phyloP scores from a whole-genome alignment of 345 rosid genomes.

The Gossypium raimondii region DNA sequence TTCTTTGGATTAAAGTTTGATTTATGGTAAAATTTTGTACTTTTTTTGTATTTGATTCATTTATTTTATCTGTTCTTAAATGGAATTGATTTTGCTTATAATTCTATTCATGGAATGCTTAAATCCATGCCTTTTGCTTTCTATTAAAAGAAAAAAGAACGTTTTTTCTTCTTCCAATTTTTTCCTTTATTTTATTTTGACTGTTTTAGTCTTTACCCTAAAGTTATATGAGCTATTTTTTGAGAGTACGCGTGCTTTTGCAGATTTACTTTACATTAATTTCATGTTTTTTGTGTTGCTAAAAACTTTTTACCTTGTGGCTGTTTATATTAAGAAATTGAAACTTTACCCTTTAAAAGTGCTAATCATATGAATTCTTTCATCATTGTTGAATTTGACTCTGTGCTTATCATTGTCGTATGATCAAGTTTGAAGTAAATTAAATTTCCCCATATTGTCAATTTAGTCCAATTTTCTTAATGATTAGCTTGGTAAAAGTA shows the following conservation, averaged over 20 bases:
- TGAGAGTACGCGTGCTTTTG: too few species aligned
- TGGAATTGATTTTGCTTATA: background rate
- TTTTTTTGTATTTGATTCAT: conserved; percentile 2
- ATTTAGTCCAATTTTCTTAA: background rate
- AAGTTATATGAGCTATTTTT: background rate
- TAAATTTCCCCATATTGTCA: background rate
- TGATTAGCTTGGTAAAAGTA: background rate
- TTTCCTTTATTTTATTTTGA: background rate
- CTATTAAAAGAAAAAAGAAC: background rate
- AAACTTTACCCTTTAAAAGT: conserved; percentile 1
- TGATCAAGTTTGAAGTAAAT: background rate
- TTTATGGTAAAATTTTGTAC: background rate
- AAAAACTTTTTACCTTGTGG: background rate
- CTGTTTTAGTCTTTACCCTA: background rate
- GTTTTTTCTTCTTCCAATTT: background rate
- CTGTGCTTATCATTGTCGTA: background rate
- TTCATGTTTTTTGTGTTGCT: background rate
- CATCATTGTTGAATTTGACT: conserved; percentile 8
- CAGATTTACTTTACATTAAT: background rate
- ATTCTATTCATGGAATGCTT: background rate
- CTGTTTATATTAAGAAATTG: background rate
- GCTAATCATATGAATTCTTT: conserved; percentile 10
- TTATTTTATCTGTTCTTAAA: background rate
- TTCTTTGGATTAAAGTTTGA: background rate
- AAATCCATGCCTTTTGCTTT: background rate